Base-by-base conservation (phyloP, 192 early-diverging fungal genomes). In the Backusella psychrophila region DNA sequence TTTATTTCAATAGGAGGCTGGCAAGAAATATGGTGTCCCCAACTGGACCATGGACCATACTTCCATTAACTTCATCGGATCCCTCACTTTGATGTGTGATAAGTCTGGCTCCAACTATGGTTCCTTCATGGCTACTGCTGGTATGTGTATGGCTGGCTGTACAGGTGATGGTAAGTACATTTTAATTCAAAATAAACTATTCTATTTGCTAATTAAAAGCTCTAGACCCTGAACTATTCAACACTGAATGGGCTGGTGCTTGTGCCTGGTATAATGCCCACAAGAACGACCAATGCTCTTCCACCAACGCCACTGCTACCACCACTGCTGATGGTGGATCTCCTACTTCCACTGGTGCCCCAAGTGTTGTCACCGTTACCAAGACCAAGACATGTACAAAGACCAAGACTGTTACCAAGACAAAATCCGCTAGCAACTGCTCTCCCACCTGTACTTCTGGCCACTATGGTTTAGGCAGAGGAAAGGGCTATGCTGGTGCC, bases 111-210 rank as follows among this genome's bases (percentile, higher is more conserved):
- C 66, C 17, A 68, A 36, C 34, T 68, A 68, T 14, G 33, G 34
- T 68, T 36, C 34, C 14, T 68, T 68, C 66, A 68, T 68, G 66
- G 66, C 66, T 14, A 68, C 66, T 36, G 66, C 66, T 21, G 66
- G 66, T 38, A 68, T 68, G 66, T 68, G 66, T 21, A 68, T 68
- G 66, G 33, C n/a, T 36, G 66, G 34, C 2, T 68, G 66, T 68
- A n/a, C 66, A 1, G 66, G 66, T 68, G 66, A 68, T 36, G 66
- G 52, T 53, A 53, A 53, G 52, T 53, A 5, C 19, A 7, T 53
- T 21, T 1, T 53, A 52, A n/a, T 29, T 6, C 17, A 17, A 17
- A 52, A n/a, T 17, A n/a, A 52, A 52, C 14, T 52, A n/a, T 52
- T 5, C 49, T 21, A 21, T n/a, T 52, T 6, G 1, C 17, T 52